Evolutionary conservation across 495 filamentous ascomycete genomes (phyloP), one percentile per base, ranked within the genome.

Genomic region (Friedmanniomyces endolithicus): DNA sequence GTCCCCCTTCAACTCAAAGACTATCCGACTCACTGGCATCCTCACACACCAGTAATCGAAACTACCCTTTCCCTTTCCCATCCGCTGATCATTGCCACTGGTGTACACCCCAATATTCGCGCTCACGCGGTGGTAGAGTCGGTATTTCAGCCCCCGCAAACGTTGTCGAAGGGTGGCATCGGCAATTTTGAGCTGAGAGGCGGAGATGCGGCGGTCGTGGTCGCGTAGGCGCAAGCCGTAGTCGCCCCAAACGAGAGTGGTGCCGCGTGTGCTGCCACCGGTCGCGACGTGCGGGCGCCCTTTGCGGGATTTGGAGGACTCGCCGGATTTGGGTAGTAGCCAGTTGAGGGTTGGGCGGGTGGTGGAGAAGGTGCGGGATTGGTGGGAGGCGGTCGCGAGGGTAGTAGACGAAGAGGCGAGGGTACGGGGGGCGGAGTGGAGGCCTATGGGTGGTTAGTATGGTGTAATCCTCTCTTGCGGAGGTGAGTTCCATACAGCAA

Each of bases 41-140:
- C 90, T 81, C 16, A 84, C 76, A 25, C 90, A 87, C 92, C 92
- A 99, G 71, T 92, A 86, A 70, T 97, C 92, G 70, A 97, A 96
- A 58, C 81, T 84, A 60, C 92, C 92, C 72, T 97, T 99, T 68
- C 92, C 92, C 74, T 95, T 97, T 70, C 92, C 94, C 92, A 99
- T 99, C 75, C 94, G 83, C 61, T 83, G 56, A 57, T 99, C 92
- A 64, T 97, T 97, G 24, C 92, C 92, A 68, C 82, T 89, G 50
- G 87, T 85, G 71, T 89, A 99, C 12, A 99, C 92, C 64, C 89
- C 90, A 57, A 95, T 85, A 68, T 89, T 95, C 55, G 88, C 89
- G 56, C 80, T 80, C 24, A 97, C 82, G 52, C 94, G 78, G 74
- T 84, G 94, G 71, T 90, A 99, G 48, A 99, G 68, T 40, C 85